Conservation (phyloP, 441 rosid genomes). For the Macaranga tanarius region DNA sequence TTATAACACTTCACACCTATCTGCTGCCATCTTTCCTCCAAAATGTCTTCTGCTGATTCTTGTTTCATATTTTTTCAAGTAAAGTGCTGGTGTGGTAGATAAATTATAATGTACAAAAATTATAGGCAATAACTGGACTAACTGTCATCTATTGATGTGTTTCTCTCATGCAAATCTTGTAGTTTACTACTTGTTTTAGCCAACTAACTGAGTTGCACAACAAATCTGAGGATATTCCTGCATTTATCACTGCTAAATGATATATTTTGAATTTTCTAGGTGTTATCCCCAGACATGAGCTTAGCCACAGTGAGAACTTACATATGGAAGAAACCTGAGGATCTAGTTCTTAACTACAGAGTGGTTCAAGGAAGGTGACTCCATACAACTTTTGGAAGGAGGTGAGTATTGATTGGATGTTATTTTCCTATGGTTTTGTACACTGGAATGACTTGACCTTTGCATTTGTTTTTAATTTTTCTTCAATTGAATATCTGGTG, state of each 20-base stretch:
- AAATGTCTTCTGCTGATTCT: neutral
- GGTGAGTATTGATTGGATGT: conserved; percentile 30
- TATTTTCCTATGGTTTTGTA: neutral
- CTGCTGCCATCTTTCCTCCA: neutral
- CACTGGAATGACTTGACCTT: neutral
- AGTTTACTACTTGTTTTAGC: neutral
- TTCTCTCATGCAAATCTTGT: neutral
- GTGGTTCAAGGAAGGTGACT: conserved; percentile 72
- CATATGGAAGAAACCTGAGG: conserved; percentile 98
- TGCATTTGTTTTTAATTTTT: neutral
- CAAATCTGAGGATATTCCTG: neutral
- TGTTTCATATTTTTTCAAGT: neutral
- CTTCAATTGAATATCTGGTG: neutral
- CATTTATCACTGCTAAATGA: conserved; percentile 1
- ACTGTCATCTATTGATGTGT: neutral
- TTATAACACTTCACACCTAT: neutral
- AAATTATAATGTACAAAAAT: neutral
- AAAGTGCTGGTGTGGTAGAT: neutral
- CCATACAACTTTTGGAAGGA: conserved; percentile 27
- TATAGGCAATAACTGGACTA: neutral
- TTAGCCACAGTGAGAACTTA: conserved; percentile 94
- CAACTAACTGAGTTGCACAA: neutral
- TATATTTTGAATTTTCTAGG: conserved; percentile 44
- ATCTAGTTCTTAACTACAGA: conserved; percentile 89
- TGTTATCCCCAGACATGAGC: conserved; percentile 96